Base-by-base conservation (phyloP, 768 basidiomycete genomes). In the Coprinopsis marcescibilis region DNA sequence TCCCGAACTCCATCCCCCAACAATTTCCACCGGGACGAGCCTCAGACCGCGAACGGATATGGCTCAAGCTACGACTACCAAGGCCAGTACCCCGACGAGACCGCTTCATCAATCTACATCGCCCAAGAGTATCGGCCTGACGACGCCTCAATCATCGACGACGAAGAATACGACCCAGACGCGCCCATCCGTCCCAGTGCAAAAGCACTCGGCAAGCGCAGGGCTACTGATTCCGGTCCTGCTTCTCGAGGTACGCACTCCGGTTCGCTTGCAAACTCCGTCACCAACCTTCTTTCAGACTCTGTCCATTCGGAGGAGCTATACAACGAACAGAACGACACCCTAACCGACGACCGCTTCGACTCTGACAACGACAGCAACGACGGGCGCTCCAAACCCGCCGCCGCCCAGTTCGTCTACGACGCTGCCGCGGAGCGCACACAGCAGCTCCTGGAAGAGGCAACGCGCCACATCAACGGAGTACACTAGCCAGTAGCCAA, bases 381-480 rank as follows among this genome's bases (percentile, higher is more conserved):
- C 21, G 59, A 62, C 17, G 55, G 48, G 8, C 59, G 55, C 13
- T 65, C 62, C 56, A 62, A 62, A 30, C 76, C 74, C 39, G 73
- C 65, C 15, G 77, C 80, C 2, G 72, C 80, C 20, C 76, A 76
- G 12, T 93, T 85, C 64, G 89, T 86, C n/a, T 96, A 96, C 61
- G 92, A 96, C 60, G 92, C 92, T 0, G 89, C 84, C 4, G 89
- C 89, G 20, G 91, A 95, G 62, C 77, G 87, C 52, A 79, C 80
- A 43, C 69, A 76, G 53, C 72, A 81, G 66, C 70, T 78, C 47
- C 68, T 85, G 44, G 65, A 66, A 48, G 72, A 78, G 52, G 72
- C 46, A 8, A 8, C 17, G 8, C 21, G 21, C 20, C 17, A 6
- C n/a, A n/a, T n/a, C n/a, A n/a, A n/a, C n/a, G n/a, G n/a, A n/a